These are phyloP conservation scores for Nicotiana obtusifolia DNA, from an alignment of 257 asterid species.

Conservation along the genomic window DNA sequence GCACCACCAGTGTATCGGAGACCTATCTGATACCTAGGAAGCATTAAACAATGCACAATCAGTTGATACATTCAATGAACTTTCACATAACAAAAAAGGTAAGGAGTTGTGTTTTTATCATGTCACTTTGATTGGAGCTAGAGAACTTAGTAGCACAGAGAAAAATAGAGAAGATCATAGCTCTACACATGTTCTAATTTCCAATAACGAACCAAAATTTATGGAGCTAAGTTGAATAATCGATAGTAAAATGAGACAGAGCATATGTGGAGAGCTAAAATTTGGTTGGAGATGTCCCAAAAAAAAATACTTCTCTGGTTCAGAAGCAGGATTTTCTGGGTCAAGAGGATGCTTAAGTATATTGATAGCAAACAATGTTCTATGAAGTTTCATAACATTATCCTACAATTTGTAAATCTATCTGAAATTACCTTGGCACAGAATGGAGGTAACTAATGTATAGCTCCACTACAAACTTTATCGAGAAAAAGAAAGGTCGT, in stretches of 20 bases:
- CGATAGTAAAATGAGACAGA: background rate
- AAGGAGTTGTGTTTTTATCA: background rate
- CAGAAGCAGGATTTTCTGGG: background rate
- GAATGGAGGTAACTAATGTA: background rate
- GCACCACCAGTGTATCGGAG: constrained; percentile 65
- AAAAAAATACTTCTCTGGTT: background rate
- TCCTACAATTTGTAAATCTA: background rate
- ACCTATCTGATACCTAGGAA: constrained; percentile 70
- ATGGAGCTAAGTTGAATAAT: background rate
- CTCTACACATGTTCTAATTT: background rate
- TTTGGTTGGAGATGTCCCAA: background rate
- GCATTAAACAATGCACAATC: constrained; percentile 14
- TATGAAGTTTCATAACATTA: background rate
- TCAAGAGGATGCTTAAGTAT: background rate
- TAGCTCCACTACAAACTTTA: background rate
- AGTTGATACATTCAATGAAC: background rate
- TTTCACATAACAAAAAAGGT: background rate
- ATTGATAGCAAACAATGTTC: background rate
- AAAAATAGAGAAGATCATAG: background rate
- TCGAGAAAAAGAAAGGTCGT: background rate
- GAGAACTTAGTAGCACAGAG: background rate
- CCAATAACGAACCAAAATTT: background rate
- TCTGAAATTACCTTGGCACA: background rate
- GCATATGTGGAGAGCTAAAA: background rate
- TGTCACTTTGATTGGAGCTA: background rate